Percentiles rank a stretch among this genome's conserved stretches.
Evolutionary conservation across 2,329 filamentous ascomycete species (phyloP).

Genomic region (Alternaria conjuncta): DNA sequence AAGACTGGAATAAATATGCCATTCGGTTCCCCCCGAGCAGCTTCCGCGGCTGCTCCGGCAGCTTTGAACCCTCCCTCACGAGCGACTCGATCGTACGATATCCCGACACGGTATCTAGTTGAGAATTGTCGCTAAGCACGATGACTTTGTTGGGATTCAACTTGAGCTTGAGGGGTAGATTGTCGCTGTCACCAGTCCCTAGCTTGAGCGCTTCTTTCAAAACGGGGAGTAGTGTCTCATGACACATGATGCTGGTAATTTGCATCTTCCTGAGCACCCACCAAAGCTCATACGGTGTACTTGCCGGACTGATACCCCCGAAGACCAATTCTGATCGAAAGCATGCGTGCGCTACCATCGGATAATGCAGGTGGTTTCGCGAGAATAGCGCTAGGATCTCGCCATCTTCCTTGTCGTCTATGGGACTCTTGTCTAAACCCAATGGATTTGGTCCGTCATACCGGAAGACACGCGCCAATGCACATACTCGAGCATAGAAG

Average conservation of each 20-base stretch:
- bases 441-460: conserved; percentile 40
- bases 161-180: conserved; percentile 25
- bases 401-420: conserved; percentile 33
- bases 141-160: conserved; percentile 33
- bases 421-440: conserved; percentile 21
- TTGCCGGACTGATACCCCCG: conserved; percentile 40
- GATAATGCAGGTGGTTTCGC: conserved; percentile 41
- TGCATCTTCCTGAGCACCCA: conserved; percentile 43
- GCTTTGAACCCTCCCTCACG: conserved; percentile 23
- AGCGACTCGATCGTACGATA: conserved; percentile 35
- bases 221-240: conserved; percentile 36
- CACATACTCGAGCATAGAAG: conserved; percentile 34
- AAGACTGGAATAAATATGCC: conserved; percentile 40
- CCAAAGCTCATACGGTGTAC: conserved; percentile 42
- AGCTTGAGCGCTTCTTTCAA: conserved; percentile 33
- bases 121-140: conserved; percentile 33
- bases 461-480: conserved; percentile 35
- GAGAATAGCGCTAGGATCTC: conserved; percentile 40
- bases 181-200: conserved; percentile 31
- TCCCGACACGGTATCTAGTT: conserved; percentile 22
- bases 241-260: conserved; percentile 35
- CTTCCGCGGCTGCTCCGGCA: conserved; percentile 27
- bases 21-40: conserved; percentile 32
- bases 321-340: conserved; percentile 38
- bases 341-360: conserved; percentile 39